Conservation (phyloP, 2,329 filamentous ascomycete genomes). For the Aureobasidium sp. region DNA sequence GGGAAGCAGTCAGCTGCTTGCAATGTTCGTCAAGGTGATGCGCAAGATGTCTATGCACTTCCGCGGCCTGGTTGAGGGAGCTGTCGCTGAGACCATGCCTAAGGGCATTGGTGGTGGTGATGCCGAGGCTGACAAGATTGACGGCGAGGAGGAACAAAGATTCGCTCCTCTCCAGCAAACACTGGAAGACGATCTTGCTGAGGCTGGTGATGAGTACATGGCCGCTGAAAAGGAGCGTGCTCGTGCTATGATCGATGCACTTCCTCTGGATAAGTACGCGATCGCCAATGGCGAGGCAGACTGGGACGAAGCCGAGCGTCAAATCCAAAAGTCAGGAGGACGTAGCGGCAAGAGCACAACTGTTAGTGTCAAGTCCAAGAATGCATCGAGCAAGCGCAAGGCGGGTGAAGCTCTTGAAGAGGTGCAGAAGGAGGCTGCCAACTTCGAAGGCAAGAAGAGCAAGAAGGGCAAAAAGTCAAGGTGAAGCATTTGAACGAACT, state of each 20-base stretch:
- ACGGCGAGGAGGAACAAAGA: constrained; percentile 43
- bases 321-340: constrained; percentile 51
- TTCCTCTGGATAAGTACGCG: constrained; percentile 70
- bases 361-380: constrained; percentile 57
- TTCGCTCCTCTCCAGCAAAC: constrained; percentile 65
- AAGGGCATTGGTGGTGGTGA: constrained; percentile 47
- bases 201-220: constrained; percentile 71
- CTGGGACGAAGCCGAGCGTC: constrained; percentile 65
- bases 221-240: constrained; percentile 69
- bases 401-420: constrained; percentile 31
- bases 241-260: constrained; percentile 78
- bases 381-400: constrained; percentile 29
- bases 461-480: constrained; percentile 28
- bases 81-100: constrained; percentile 45
- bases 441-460: constrained; percentile 21
- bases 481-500: not conserved
- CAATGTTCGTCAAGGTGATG: constrained; percentile 96
- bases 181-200: constrained; percentile 75
- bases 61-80: constrained; percentile 64
- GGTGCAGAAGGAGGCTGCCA: constrained; percentile 30
- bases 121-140: constrained; percentile 53
- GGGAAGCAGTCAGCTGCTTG: constrained; percentile 70
- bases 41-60: constrained; percentile 81
- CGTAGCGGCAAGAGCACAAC: constrained; percentile 45
- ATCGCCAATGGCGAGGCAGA: constrained; percentile 42